Evolutionary conservation across 306 rosid species (phyloP).

Genomic region (Prunus fruticosa): DNA sequence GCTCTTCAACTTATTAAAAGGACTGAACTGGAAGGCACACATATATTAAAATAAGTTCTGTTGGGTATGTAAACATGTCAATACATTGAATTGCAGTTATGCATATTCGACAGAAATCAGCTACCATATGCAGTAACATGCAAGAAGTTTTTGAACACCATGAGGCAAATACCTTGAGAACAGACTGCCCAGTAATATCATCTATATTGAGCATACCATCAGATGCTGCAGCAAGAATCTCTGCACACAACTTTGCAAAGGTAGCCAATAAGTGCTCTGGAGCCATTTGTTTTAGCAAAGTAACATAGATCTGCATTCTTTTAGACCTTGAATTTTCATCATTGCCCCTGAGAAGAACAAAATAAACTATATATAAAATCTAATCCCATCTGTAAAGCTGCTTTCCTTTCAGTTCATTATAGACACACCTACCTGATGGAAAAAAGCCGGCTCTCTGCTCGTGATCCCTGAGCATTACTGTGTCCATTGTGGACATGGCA

Average conservation of each 20-base stretch:
- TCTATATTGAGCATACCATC: slow-evolving; percentile 78
- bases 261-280: slow-evolving; percentile 94
- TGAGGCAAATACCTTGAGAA: slow-evolving; percentile 62
- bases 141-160: neutral
- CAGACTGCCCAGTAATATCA: slow-evolving; percentile 71
- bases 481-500: slow-evolving; percentile 67
- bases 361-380: slow-evolving; percentile 9
- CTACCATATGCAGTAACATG: neutral
- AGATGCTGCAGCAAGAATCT: slow-evolving; percentile 89
- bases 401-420: slow-evolving; percentile 12
- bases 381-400: slow-evolving; percentile 11
- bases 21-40: neutral
- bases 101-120: neutral
- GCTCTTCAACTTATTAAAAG: neutral
- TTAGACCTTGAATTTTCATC: slow-evolving; percentile 73
- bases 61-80: neutral
- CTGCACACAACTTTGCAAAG: slow-evolving; percentile 88
- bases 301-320: slow-evolving; percentile 86
- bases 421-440: slow-evolving; percentile 64
- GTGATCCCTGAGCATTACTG: slow-evolving; percentile 49
- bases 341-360: slow-evolving; percentile 55
- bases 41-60: neutral
- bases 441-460: slow-evolving; percentile 56
- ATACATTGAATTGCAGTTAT: neutral
- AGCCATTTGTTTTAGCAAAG: slow-evolving; percentile 89